Evolutionary conservation across 2,329 filamentous ascomycete genomes (phyloP).

Genomic region (Fusarium miscanthi): DNA sequence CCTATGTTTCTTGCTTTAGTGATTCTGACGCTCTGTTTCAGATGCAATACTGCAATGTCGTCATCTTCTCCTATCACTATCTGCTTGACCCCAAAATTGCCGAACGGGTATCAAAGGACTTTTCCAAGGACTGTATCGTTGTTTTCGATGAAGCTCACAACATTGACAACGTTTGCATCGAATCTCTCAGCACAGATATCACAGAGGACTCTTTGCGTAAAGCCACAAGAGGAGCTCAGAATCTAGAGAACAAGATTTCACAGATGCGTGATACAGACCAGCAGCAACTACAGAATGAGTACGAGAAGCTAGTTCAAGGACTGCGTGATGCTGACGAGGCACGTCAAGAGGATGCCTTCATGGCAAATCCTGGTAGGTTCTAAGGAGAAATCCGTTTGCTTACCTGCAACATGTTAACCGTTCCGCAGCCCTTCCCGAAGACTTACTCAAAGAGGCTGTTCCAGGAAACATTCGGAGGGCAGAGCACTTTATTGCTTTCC

Average conservation of each 20-base stretch:
- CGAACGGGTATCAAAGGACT: slow-evolving; percentile 91
- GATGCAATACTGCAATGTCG: slow-evolving; percentile 99
- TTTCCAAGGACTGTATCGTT: slow-evolving; percentile 98
- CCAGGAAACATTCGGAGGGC: slow-evolving; percentile 96
- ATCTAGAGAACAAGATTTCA: slow-evolving; percentile 87
- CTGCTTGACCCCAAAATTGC: slow-evolving; percentile 98
- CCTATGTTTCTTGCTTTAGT: background rate
- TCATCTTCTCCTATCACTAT: slow-evolving; percentile 99
- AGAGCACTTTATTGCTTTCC: slow-evolving; percentile 93
- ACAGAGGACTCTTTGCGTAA: slow-evolving; percentile 94
- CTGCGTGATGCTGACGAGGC: slow-evolving; percentile 88
- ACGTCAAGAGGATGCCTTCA: slow-evolving; percentile 93
- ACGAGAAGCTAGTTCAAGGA: slow-evolving; percentile 93
- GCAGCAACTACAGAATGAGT: slow-evolving; percentile 93
- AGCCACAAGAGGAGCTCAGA: slow-evolving; percentile 89
- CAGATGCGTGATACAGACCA: slow-evolving; percentile 98
- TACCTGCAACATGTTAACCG: background rate
- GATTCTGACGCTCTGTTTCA: slow-evolving; percentile 48
- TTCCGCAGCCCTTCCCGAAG: slow-evolving; percentile 79
- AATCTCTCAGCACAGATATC: slow-evolving; percentile 94
- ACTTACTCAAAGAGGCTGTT: slow-evolving; percentile 93
- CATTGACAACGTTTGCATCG: slow-evolving; percentile 99
- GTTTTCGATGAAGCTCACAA: slow-evolving; percentile 99
- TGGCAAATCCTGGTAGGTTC: slow-evolving; percentile 81
- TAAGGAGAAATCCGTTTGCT: background rate